Conservation (phyloP, 1,284 basidiomycete species). For the Ceratobasidium sp. region DNA sequence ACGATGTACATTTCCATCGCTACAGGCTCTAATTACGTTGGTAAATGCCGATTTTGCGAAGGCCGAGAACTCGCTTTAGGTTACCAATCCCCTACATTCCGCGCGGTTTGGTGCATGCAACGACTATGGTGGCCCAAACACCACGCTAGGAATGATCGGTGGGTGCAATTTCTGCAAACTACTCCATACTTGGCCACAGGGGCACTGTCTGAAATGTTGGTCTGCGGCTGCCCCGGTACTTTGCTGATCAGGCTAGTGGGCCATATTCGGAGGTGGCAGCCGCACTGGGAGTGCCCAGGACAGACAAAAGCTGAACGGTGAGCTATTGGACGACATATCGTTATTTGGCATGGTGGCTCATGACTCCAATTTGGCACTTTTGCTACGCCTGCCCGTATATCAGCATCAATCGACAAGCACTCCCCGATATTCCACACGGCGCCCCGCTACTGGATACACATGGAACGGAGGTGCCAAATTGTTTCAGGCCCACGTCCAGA, state of each 20-base stretch:
- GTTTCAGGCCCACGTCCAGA: background rate
- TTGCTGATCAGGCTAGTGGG: background rate
- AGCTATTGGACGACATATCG: background rate
- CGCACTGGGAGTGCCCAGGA: background rate
- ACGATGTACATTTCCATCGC: background rate
- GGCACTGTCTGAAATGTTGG: background rate
- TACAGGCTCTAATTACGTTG: too few relatives aligned
- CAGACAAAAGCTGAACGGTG: conserved; percentile 18
- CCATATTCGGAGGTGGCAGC: background rate
- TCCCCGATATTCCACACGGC: conserved; percentile 1
- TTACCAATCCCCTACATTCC: background rate
- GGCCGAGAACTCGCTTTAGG: background rate
- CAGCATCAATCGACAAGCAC: background rate
- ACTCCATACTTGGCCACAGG: background rate
- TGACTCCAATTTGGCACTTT: background rate
- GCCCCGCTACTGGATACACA: background rate
- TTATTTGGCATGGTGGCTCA: background rate
- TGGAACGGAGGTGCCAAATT: background rate
- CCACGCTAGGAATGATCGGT: background rate
- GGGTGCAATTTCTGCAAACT: background rate
- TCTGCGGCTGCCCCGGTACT: background rate
- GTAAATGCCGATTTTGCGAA: conserved; percentile 1
- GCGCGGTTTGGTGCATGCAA: background rate
- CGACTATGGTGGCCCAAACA: background rate
- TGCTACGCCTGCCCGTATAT: background rate